These are phyloP conservation scores for Psilocybe mexicana DNA, from an alignment of 1,284 basidiomycete genomes.

Conservation along the genomic window DNA sequence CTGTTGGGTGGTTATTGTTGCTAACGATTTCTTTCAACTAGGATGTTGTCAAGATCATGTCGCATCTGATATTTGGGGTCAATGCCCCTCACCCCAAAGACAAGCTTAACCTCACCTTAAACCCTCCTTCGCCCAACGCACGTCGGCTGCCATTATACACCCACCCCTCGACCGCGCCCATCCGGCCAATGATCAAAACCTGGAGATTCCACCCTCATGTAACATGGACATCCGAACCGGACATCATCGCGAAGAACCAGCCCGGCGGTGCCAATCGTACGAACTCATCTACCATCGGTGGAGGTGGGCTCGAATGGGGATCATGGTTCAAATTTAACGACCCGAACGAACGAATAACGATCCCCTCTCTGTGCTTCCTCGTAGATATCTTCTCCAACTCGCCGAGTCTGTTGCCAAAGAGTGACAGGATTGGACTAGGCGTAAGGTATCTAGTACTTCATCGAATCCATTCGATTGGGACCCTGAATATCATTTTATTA, in stretches of 20 bases:
- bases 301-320: conserved; percentile 55
- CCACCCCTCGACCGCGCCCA: conserved; percentile 45
- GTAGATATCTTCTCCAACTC: conserved; percentile 52
- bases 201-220: conserved; percentile 41
- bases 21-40: conserved; percentile 22
- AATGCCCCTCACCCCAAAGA: conserved; percentile 37
- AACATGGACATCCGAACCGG: conserved; percentile 40
- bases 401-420: conserved; percentile 44
- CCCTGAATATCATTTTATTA: conserved; percentile 22
- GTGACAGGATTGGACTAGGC: conserved; percentile 29
- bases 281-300: conserved; percentile 39
- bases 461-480: background rate
- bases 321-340: conserved; percentile 53
- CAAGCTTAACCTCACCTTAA: conserved; percentile 34
- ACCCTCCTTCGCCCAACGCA: conserved; percentile 54
- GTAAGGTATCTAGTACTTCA: conserved; percentile 27
- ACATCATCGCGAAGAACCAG: conserved; percentile 40
- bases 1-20: too few species aligned
- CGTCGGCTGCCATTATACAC: conserved; percentile 52
- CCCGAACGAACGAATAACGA: conserved; percentile 44
- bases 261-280: conserved; percentile 36
- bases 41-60: conserved; percentile 46
- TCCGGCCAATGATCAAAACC: conserved; percentile 20
- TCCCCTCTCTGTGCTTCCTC: conserved; percentile 51
- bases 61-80: conserved; percentile 57